A percentile compares a stretch with the other conserved stretches of the same genome.
Conservation (phyloP, 2,329 filamentous ascomycete species). For the Ophiobolus disseminans region DNA sequence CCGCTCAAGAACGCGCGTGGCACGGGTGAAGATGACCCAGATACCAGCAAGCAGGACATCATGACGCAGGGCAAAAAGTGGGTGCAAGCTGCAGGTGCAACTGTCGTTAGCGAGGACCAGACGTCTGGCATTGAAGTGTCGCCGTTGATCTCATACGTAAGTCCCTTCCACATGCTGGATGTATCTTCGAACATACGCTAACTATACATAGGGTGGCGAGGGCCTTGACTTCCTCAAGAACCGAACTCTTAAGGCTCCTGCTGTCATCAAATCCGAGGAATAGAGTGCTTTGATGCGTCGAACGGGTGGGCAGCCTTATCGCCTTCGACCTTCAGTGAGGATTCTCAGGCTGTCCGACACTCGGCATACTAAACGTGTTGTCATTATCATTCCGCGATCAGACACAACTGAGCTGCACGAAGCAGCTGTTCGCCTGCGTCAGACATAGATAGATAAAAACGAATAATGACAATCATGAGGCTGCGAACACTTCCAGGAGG, state of each 20-base stretch:
- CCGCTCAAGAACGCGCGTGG: slow-evolving; percentile 88
- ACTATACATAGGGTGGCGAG: slow-evolving; percentile 62
- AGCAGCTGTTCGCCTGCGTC: not conserved
- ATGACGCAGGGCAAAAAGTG: slow-evolving; percentile 89
- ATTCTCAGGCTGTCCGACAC: too few species aligned
- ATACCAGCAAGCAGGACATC: slow-evolving; percentile 90
- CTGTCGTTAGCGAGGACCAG: slow-evolving; percentile 67
- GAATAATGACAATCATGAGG: not conserved
- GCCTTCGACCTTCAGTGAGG: not conserved
- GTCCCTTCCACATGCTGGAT: slow-evolving; percentile 49
- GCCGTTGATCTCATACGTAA: slow-evolving; percentile 92
- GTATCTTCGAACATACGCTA: not conserved
- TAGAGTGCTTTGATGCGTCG: slow-evolving; percentile 23
- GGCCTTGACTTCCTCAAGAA: slow-evolving; percentile 67
- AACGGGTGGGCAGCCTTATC: not conserved
- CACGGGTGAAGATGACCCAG: slow-evolving; percentile 89
- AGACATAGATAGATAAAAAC: not conserved
- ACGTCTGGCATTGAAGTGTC: slow-evolving; percentile 82
- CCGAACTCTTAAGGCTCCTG: slow-evolving; percentile 67
- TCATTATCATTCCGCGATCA: too few species aligned
- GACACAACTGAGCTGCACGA: too few species aligned
- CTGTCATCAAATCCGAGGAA: slow-evolving; percentile 68
- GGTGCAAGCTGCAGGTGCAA: slow-evolving; percentile 78
- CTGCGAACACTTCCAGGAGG: too few species aligned
- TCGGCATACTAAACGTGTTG: too few species aligned